Percentiles rank a stretch among this genome's conserved stretches.
Conservation (phyloP, 495 filamentous ascomycete species). For the Aspergillus affinis region DNA sequence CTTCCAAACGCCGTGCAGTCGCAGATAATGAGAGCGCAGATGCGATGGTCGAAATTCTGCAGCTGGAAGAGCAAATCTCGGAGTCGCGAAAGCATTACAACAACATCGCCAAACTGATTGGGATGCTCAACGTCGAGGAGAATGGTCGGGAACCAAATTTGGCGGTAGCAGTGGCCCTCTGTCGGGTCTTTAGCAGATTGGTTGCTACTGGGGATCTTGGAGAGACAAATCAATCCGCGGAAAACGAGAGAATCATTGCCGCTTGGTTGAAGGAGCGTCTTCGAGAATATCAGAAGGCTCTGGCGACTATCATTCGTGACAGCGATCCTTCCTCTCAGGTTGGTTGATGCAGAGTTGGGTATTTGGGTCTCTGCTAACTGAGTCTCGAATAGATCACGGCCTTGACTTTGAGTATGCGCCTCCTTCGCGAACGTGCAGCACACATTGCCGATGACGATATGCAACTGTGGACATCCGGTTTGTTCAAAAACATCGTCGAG, state of each 20-base stretch:
- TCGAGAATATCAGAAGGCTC: constrained; percentile 61
- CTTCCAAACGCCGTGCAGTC: constrained; percentile 48
- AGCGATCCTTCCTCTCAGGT: constrained; percentile 49
- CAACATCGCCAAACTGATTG: constrained; percentile 76
- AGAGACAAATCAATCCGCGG: constrained; percentile 58
- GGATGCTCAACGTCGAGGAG: constrained; percentile 52
- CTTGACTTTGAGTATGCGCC: constrained; percentile 75
- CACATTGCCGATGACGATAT: constrained; percentile 60
- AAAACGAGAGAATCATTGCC: constrained; percentile 72
- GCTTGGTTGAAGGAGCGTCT: constrained; percentile 77
- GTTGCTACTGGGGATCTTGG: constrained; percentile 72
- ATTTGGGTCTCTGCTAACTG: constrained; percentile 17
- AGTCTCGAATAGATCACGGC: constrained; percentile 51
- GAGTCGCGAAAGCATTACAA: constrained; percentile 90
- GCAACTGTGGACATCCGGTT: constrained; percentile 59
- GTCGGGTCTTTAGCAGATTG: constrained; percentile 83
- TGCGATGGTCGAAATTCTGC: constrained; percentile 57
- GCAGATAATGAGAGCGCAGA: constrained; percentile 45
- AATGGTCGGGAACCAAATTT: constrained; percentile 45
- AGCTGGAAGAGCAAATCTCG: constrained; percentile 73
- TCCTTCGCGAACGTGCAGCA: constrained; percentile 73
- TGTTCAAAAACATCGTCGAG: constrained; percentile 63
- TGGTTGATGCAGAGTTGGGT: constrained; percentile 6
- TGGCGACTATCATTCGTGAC: constrained; percentile 55
- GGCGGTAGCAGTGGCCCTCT: constrained; percentile 74